Evolutionary conservation across 306 rosid genomes (phyloP).

Genomic region (Quillaja saponaria): DNA sequence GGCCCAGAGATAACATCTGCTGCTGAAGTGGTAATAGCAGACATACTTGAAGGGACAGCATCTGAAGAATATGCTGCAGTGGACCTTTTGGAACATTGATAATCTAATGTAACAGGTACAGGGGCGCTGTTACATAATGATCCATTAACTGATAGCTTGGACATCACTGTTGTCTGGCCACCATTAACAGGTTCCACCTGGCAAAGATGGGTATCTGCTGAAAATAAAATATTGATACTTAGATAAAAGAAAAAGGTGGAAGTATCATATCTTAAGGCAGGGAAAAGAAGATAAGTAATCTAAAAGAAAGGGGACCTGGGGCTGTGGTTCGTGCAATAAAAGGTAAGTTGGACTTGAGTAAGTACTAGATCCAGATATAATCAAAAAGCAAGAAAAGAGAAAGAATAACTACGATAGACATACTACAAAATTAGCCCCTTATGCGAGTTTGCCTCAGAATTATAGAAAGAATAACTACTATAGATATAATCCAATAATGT

Average conservation of each 20-base stretch:
- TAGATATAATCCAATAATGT: too few relatives aligned
- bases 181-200: constrained; percentile 38
- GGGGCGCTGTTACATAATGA: constrained; percentile 36
- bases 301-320: neutral
- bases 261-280: constrained; percentile 14
- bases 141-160: constrained; percentile 34
- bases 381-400: constrained; percentile 10
- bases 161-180: constrained; percentile 29
- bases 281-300: constrained; percentile 14
- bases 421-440: too few relatives aligned
- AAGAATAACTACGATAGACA: neutral
- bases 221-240: constrained; percentile 29
- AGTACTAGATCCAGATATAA: neutral
- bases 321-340: neutral
- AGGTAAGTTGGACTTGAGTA: constrained; percentile 1
- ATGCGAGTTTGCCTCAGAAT: too few relatives aligned
- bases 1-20: constrained; percentile 46
- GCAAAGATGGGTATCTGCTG: constrained; percentile 31
- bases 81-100: constrained; percentile 42
- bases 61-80: constrained; percentile 46
- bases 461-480: too few relatives aligned
- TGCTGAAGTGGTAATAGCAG: constrained; percentile 35
- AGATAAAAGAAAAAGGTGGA: constrained; percentile 19
- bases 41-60: too few relatives aligned
- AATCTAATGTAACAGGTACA: constrained; percentile 35